A percentile compares a stretch with the other conserved stretches of the same genome.
Conservation (phyloP, 2,329 filamentous ascomycete genomes). For the Colletotrichum viniferum region DNA sequence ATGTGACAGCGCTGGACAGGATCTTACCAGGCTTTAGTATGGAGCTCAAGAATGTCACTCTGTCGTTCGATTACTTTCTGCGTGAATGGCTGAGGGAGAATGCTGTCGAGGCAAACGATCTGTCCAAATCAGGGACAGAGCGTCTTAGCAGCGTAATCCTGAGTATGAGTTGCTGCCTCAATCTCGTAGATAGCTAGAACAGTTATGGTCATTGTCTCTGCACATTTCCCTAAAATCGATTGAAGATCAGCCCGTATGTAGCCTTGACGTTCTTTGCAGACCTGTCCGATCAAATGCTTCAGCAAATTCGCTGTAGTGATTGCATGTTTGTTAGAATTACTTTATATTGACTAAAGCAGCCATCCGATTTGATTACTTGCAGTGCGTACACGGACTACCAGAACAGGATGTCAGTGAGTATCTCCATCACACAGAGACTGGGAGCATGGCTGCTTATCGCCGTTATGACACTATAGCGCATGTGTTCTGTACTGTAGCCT, state of each 20-base stretch:
- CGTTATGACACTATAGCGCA: neutral
- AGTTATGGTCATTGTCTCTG: neutral
- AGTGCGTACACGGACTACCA: neutral
- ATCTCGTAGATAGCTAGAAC: neutral
- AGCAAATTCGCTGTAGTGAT: accelerated
- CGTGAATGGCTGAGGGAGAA: neutral
- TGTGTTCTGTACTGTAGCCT: neutral
- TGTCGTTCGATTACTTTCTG: neutral
- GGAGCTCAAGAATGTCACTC: neutral
- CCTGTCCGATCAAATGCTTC: accelerated
- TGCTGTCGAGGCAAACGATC: neutral
- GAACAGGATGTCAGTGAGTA: neutral
- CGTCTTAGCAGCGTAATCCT: neutral
- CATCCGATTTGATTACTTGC: accelerated
- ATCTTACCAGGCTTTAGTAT: neutral
- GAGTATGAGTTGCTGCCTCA: too few relatives aligned
- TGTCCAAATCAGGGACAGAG: too few relatives aligned
- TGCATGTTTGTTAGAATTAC: neutral
- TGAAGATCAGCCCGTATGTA: neutral
- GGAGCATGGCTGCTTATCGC: neutral
- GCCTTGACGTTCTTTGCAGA: neutral
- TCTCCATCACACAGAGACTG: neutral
- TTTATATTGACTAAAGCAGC: accelerated
- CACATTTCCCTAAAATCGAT: accelerated
- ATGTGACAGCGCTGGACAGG: neutral